phyloP scores from a whole-genome alignment of 2,329 filamentous ascomycete genomes.

The Huntiella savannae region DNA sequence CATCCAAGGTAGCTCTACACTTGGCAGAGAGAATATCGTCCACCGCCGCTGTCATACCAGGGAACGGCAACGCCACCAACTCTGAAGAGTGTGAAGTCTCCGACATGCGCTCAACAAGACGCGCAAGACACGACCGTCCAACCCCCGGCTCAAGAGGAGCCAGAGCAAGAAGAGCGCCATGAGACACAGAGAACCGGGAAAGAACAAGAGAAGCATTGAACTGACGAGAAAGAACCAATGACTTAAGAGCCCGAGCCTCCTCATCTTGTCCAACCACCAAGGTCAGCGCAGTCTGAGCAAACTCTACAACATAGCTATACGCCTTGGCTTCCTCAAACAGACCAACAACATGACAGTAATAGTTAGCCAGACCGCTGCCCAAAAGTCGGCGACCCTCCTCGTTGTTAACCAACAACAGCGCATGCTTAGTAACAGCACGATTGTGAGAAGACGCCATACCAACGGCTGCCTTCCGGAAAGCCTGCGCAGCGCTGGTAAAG shows the following conservation, averaged over 20 bases:
- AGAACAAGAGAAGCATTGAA: constrained; percentile 69
- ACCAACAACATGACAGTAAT: constrained; percentile 69
- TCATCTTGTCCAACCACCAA: constrained; percentile 25
- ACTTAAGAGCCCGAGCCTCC: constrained; percentile 19
- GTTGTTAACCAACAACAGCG: constrained; percentile 21
- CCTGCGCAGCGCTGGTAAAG: constrained; percentile 49
- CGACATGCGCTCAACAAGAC: constrained; percentile 51
- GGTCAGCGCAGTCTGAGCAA: constrained; percentile 56
- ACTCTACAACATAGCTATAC: constrained; percentile 68
- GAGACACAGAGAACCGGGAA: constrained; percentile 65
- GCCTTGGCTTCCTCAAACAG: constrained; percentile 64
- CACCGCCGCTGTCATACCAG: constrained; percentile 56
- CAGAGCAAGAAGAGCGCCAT: constrained; percentile 57
- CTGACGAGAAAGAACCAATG: constrained; percentile 61
- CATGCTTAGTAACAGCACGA: background rate
- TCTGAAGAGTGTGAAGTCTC: constrained; percentile 44
- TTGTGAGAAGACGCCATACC: constrained; percentile 40
- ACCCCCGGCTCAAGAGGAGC: constrained; percentile 42
- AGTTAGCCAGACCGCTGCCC: constrained; percentile 58
- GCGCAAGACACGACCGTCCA: constrained; percentile 51
- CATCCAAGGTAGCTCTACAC: constrained; percentile 49
- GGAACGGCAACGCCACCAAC: constrained; percentile 60
- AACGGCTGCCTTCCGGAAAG: constrained; percentile 69
- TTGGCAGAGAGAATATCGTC: constrained; percentile 59
- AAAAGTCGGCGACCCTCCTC: constrained; percentile 39